These are phyloP conservation scores for Geotrichum histeridarum DNA, from an alignment of 1,139 yeast species.

Conservation along the genomic window DNA sequence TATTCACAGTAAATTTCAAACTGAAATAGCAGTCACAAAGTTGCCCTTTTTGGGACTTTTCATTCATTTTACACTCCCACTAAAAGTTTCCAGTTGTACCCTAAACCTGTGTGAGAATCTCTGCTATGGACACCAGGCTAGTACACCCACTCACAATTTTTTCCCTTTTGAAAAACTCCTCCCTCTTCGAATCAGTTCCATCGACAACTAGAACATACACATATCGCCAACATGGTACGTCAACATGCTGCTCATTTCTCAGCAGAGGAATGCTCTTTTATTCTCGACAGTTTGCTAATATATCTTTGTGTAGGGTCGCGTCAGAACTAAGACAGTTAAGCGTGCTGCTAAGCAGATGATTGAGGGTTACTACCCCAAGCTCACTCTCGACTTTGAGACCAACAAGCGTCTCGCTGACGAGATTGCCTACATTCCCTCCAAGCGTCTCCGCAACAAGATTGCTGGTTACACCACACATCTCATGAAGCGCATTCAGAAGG, in stretches of 20 bases:
- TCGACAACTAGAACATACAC: slow-evolving; percentile 8
- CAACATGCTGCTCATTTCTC: background rate
- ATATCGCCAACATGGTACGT: slow-evolving; percentile 20
- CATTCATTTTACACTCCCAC: too few species aligned
- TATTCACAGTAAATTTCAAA: background rate
- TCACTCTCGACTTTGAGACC: slow-evolving; percentile 99
- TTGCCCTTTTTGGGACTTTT: slow-evolving; percentile 31
- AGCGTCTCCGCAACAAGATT: slow-evolving; percentile 99
- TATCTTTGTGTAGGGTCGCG: slow-evolving; percentile 30
- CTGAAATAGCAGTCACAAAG: slow-evolving; percentile 24
- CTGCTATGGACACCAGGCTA: too few species aligned
- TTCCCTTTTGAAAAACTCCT: slow-evolving; percentile 5
- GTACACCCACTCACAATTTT: background rate
- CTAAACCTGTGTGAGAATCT: too few species aligned
- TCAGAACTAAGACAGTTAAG: slow-evolving; percentile 94
- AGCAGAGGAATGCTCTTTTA: background rate
- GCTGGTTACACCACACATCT: slow-evolving; percentile 99
- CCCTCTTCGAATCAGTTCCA: slow-evolving; percentile 3
- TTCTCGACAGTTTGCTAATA: background rate
- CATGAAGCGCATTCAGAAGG: slow-evolving; percentile 99
- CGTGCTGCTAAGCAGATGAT: slow-evolving; percentile 99
- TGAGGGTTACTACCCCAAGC: slow-evolving; percentile 99
- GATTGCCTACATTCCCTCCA: slow-evolving; percentile 98
- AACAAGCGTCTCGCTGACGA: slow-evolving; percentile 99
- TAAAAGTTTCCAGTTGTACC: too few species aligned